Base-by-base conservation (phyloP, 164 flowering plant species). In the Macadamia integrifolia region DNA sequence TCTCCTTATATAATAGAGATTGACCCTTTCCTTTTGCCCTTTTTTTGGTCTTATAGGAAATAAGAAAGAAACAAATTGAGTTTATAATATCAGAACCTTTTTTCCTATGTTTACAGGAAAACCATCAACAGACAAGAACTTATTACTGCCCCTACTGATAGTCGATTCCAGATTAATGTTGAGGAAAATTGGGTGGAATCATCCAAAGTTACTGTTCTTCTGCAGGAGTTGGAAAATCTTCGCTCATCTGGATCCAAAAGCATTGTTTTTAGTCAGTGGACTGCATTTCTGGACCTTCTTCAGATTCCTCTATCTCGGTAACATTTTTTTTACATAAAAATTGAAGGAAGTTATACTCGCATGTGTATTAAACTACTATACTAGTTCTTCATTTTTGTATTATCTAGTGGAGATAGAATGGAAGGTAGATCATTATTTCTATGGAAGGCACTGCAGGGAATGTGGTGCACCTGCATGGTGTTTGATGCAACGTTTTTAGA, bases 171-270 rank as follows among this genome's bases (percentile, higher is more conserved):
- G 78, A 67, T 92, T 77, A 96, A 94, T 78, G 63, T 94, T 76
- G 92, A 94, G 79, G 89, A 90, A 73, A 94, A 89, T 72, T 94
- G 99, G 99, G 90, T 90, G 67, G 98, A 92, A 75, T 92, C 99
- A 42, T 84, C 96, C 43, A 94, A 94, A 77, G 83, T 90, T 64
- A 62, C 78, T 65, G 79, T 74, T 71, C 84, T 94, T 40, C 67
- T 94, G 79, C 78, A 56, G 66, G 97, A 94, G 72, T 84, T 94
- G 61, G 86, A 90, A 80, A 72, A n/a, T 64, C 82, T 87, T 60
- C 85, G 87, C 35, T 71, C 73, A 3, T 79, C 84, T 17, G 92
- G 95, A 58, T 83, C 97, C 58, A 94, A 94, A 81, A 91, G 97
- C 80, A 92, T 94, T 71, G 79, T 94, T 58, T 91, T 92, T 69